Evolutionary conservation across 2,329 filamentous ascomycete genomes (phyloP).

Genomic region (Amauroascus niger): DNA sequence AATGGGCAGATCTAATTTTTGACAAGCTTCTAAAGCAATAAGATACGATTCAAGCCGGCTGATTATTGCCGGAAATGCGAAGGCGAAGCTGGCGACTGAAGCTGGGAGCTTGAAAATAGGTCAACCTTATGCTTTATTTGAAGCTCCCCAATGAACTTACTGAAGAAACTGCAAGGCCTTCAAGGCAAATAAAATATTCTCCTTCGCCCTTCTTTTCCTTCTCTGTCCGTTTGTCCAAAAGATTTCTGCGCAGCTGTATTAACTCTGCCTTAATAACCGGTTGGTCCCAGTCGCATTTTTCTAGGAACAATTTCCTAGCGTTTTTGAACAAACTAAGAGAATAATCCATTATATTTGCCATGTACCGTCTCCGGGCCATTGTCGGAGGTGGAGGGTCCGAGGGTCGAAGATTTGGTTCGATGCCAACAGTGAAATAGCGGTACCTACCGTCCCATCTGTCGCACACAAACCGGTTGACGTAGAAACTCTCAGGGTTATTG

Average conservation of each 20-base stretch:
- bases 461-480: constrained; percentile 45
- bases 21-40: constrained; percentile 66
- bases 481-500: constrained; percentile 30
- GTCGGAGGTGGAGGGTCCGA: constrained; percentile 29
- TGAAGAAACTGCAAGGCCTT: constrained; percentile 66
- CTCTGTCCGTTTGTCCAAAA: constrained; percentile 59
- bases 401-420: constrained; percentile 27
- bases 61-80: constrained; percentile 73
- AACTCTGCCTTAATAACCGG: constrained; percentile 70
- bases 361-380: constrained; percentile 34
- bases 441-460: constrained; percentile 49
- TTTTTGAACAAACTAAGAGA: constrained; percentile 66
- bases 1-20: constrained; percentile 54
- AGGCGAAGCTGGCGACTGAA: constrained; percentile 59
- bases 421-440: constrained; percentile 45
- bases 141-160: constrained; percentile 42
- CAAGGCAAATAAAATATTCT: constrained; percentile 61
- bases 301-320: constrained; percentile 40
- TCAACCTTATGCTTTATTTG: not conserved
- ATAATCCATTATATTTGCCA: constrained; percentile 68
- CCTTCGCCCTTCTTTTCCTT: constrained; percentile 40
- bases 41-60: constrained; percentile 73
- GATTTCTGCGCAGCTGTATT: constrained; percentile 68
- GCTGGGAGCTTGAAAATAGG: constrained; percentile 50
- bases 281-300: constrained; percentile 55